A percentile compares a stretch with the other conserved stretches of the same genome.
Conservation (phyloP, 73 alveolate species). For the Symbiodinium natans region DNA sequence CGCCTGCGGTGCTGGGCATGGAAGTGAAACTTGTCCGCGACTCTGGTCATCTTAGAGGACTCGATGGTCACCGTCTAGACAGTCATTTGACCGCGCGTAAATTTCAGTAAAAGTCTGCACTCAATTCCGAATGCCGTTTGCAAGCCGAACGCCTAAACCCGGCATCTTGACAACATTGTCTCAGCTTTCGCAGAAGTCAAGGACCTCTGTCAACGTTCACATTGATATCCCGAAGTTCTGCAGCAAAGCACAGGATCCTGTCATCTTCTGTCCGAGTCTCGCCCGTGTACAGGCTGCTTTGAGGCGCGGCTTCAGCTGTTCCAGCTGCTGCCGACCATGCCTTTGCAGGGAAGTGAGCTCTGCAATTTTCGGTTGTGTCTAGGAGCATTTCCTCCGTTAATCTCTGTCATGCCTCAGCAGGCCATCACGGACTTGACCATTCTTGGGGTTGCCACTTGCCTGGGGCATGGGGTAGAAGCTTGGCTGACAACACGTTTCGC, state of each 20-base stretch:
- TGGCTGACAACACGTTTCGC: too few relatives aligned
- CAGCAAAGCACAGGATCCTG: too few relatives aligned
- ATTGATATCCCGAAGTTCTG: too few relatives aligned
- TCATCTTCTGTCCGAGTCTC: not conserved
- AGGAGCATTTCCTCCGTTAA: not conserved
- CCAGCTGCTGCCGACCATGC: conserved; percentile 21
- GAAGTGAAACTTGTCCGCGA: not conserved
- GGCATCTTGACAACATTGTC: not conserved
- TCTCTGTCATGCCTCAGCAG: not conserved
- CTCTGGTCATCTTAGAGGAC: not conserved
- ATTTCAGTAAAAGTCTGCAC: not conserved
- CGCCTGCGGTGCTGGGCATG: not conserved
- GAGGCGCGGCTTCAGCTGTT: conserved; percentile 47
- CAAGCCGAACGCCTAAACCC: not conserved
- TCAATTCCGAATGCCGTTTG: not conserved
- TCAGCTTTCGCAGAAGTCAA: not conserved
- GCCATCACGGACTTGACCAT: conserved; percentile 5
- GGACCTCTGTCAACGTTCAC: too few relatives aligned
- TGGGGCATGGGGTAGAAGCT: not conserved
- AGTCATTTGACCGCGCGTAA: not conserved
- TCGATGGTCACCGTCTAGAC: not conserved
- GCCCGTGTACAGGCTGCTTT: conserved; percentile 60
- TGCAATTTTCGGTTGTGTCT: not conserved
- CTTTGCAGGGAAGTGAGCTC: not conserved
- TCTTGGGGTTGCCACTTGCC: not conserved